Evolutionary conservation across 2,329 filamentous ascomycete genomes (phyloP), one percentile per base, ranked within the genome.

Genomic region (Penicillium sp.): DNA sequence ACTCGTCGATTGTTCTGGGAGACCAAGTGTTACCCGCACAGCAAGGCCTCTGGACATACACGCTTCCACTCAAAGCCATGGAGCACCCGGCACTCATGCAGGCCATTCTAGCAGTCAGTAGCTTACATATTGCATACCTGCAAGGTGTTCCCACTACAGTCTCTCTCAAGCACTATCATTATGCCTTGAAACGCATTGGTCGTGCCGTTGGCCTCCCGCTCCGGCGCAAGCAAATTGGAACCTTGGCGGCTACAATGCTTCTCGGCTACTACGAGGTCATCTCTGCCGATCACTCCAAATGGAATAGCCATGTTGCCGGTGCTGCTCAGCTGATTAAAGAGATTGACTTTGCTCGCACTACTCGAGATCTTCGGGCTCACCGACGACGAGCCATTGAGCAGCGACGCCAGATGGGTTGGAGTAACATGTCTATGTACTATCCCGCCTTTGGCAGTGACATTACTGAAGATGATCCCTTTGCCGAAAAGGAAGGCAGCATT

Each of bases 211-310:
- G 81, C 38, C 79, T 86, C 22, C 75, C 82, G 0, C 77, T 75
- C 37, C 82, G 83, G 58, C 81, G 89, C 43, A 82, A 84, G 7
- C 82, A 89, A 46, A 80, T 88, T 7, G 82, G 87, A 1, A 96
- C 89, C 0, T 73, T 97, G n/a, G 91, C 90, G 6, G 89, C 90
- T 2, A 89, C 88, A 0, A 74, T 96, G 28, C 73, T 97, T 6
- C 77, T 98, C 6, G 88, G 84, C 0, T 97, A 89, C 65, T 97
- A 95, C 61, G 93, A 97, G 66, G 87, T 96, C 14, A 93, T 91
- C 84, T 86, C 86, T 28, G 91, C 89, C 18, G 91, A 98, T 56
- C 91, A 97, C 60, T 83, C 86, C 45, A 95, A 95, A 66, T 98
- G 93, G 93, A 93, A 87, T 61, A 91, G 87, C 51, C 93, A 97